phyloP scores from a whole-genome alignment of 805 yeast genomes.

The Pichia exigua region DNA sequence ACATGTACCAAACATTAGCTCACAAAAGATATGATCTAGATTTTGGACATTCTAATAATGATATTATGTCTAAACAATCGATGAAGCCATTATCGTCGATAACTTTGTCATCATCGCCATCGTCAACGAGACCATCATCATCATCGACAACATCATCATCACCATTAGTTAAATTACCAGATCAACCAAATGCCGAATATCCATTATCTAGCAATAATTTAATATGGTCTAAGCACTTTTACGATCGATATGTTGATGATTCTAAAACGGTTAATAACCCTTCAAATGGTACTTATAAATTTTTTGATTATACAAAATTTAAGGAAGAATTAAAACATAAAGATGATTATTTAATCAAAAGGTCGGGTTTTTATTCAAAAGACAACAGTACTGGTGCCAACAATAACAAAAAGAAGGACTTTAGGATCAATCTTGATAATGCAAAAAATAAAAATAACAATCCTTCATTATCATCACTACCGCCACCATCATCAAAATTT shows the following conservation, averaged over 20 bases:
- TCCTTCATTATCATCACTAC: background rate
- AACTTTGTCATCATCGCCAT: too few relatives aligned
- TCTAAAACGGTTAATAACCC: background rate
- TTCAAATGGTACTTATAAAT: background rate
- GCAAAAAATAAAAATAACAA: too few relatives aligned
- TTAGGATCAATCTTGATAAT: background rate
- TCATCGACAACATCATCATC: too few relatives aligned
- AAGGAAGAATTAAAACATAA: background rate
- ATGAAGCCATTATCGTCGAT: background rate
- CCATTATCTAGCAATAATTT: too few relatives aligned
- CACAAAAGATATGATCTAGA: background rate
- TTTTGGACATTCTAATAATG: background rate
- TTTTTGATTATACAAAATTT: background rate
- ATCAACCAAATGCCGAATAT: background rate
- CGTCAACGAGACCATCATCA: too few relatives aligned
- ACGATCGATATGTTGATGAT: background rate
- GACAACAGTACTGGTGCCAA: background rate
- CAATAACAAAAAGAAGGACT: background rate
- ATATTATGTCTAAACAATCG: background rate
- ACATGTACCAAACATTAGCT: background rate
- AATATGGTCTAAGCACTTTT: too few relatives aligned
- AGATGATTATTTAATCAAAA: background rate
- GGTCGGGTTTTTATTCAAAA: background rate
- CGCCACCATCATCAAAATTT: background rate
- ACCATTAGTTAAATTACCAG: background rate